Evolutionary conservation across 1,139 yeast genomes (phyloP).

Genomic region (Geotrichum candidum): DNA sequence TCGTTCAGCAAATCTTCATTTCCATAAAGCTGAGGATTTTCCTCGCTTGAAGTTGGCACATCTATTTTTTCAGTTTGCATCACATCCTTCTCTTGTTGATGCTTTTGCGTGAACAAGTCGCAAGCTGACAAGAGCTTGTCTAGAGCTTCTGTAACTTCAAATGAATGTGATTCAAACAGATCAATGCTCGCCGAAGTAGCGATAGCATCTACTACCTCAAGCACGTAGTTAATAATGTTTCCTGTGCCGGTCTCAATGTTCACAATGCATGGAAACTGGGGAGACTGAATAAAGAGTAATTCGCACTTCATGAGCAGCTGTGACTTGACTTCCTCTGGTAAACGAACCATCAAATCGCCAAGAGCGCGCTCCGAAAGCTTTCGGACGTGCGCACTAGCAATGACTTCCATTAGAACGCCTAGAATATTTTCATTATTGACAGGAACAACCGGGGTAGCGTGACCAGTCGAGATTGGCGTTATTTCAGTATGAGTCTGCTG

Average conservation of each 20-base stretch:
- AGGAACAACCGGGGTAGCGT: neutral
- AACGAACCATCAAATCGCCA: slow-evolving; percentile 39
- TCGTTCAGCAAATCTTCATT: neutral
- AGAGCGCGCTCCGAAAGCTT: slow-evolving; percentile 18
- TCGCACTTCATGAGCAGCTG: slow-evolving; percentile 39
- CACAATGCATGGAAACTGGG: slow-evolving; percentile 42
- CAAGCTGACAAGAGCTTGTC: slow-evolving; percentile 22
- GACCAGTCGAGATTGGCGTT: neutral
- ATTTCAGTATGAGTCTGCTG: neutral
- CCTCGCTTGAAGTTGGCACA: neutral
- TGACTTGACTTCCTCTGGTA: slow-evolving; percentile 34
- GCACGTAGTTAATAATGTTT: slow-evolving; percentile 20
- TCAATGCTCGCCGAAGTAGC: slow-evolving; percentile 25
- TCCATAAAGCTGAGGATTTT: neutral
- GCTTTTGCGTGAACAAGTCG: slow-evolving; percentile 14
- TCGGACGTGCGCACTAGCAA: slow-evolving; percentile 5
- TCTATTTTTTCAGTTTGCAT: neutral
- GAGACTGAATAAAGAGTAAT: slow-evolving; percentile 40
- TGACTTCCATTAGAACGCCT: slow-evolving; percentile 4
- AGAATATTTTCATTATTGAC: neutral
- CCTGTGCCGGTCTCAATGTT: slow-evolving; percentile 22
- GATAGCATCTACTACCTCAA: slow-evolving; percentile 31
- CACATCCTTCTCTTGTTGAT: neutral
- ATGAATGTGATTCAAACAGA: slow-evolving; percentile 21
- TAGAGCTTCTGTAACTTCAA: slow-evolving; percentile 21